These are phyloP conservation scores for Forsythia suspensa DNA, from an alignment of 257 asterid genomes.

Conservation along the genomic window DNA sequence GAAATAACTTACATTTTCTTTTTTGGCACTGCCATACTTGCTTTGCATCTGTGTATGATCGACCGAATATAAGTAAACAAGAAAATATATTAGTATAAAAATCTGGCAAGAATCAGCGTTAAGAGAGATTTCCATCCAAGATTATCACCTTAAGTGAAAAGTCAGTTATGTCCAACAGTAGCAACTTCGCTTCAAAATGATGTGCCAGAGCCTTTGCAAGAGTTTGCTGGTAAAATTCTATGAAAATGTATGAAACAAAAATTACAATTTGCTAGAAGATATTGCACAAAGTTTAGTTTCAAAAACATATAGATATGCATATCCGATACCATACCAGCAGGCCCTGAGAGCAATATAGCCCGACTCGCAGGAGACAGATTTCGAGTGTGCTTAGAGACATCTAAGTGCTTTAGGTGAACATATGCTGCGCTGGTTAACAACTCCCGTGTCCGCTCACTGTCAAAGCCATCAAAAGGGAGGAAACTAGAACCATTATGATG, in stretches of 20 bases:
- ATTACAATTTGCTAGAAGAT: too few relatives aligned
- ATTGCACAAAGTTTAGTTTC: background rate
- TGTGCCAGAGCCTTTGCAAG: conserved; percentile 93
- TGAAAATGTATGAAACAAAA: background rate
- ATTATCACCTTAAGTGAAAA: conserved; percentile 74
- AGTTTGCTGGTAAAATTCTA: conserved; percentile 74
- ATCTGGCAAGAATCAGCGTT: background rate
- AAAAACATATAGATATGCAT: background rate
- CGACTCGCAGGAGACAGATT: conserved; percentile 95
- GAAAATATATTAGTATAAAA: conserved; percentile 16
- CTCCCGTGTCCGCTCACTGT: conserved; percentile 71
- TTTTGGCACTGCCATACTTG: conserved; percentile 75
- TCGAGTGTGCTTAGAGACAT: conserved; percentile 79
- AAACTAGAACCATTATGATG: background rate
- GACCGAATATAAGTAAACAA: conserved; percentile 19
- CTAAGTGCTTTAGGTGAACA: conserved; percentile 81
- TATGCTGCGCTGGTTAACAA: conserved; percentile 82
- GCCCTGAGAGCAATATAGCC: conserved; percentile 87
- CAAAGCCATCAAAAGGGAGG: conserved; percentile 6
- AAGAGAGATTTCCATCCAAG: conserved; percentile 16
- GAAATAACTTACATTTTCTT: conserved; percentile 55
- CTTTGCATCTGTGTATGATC: conserved; percentile 65
- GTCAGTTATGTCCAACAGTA: conserved; percentile 73
- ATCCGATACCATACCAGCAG: conserved; percentile 58
- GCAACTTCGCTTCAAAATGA: conserved; percentile 71